phyloP scores from a whole-genome alignment of 2,329 filamentous ascomycete species.

The Immersiporthe knoxdaviesiana region DNA sequence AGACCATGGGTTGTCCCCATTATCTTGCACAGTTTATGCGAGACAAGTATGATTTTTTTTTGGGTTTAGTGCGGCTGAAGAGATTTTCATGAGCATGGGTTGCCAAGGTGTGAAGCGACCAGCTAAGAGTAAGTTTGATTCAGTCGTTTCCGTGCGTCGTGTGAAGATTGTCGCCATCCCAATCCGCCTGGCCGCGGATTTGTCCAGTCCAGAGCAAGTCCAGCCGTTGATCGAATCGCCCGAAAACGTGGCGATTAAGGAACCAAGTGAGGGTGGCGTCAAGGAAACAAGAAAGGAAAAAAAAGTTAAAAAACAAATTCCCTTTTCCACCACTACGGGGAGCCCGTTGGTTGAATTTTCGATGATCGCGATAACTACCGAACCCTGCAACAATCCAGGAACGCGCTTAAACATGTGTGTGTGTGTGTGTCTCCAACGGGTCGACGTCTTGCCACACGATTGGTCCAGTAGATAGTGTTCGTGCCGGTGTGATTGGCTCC shows the following conservation, averaged over 20 bases:
- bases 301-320: not conserved
- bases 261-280: constrained; percentile 23
- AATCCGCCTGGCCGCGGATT: not conserved
- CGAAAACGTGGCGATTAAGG: constrained; percentile 11
- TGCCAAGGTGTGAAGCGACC: not conserved
- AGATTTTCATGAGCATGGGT: constrained; percentile 12
- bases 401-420: constrained; percentile 8
- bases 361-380: constrained; percentile 15
- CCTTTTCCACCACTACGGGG: not conserved
- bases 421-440: not conserved
- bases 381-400: constrained; percentile 26
- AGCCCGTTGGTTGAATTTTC: constrained; percentile 2
- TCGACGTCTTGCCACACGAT: not conserved
- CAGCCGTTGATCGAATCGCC: constrained; percentile 15
- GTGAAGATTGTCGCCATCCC: not conserved
- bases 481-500: constrained; percentile 12
- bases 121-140: not conserved
- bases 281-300: not conserved
- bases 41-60: constrained; percentile 11
- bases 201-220: not conserved
- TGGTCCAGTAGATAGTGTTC: not conserved
- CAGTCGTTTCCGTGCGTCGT: not conserved
- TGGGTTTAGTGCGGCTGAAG: constrained; percentile 29
- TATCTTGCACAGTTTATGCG: constrained; percentile 1
- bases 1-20: constrained; percentile 4